Base-by-base conservation (phyloP, 805 yeast genomes). In the Ogataea chonburiensis region DNA sequence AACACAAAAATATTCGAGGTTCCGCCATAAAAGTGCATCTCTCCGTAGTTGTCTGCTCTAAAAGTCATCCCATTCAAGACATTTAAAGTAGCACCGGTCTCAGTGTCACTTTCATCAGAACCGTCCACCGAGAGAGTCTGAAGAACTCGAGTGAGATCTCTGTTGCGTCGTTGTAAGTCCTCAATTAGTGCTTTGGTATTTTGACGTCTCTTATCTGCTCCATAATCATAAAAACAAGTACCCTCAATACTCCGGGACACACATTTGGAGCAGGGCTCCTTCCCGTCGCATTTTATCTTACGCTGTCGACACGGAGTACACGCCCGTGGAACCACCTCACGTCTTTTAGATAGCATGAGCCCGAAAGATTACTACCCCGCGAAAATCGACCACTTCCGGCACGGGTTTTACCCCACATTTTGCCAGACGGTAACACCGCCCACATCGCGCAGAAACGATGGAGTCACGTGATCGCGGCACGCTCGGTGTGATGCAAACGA, bases 191-290 rank as follows among this genome's bases (percentile, higher is more conserved):
- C 24, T 17, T 24, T 31, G 12, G 28, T 31, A 13, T 31, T 31
- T 23, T 31, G 35, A 5, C 35, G 27, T 10, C 35, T n/a, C 12
- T 31, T 31, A 15, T 31, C 35, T 16, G 35, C 21, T 4, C 24
- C 24, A 17, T 19, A 31, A 17, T 31, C 35, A 17, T 23, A 31
- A 13, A 22, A 19, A 13, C 35, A 31, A 15, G n/a, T 20, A 3
- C 28, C 35, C 11, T 22, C 22, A 7, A 24, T 15, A 6, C n/a
- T 34, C 37, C 47, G 68, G 73, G 22, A 66, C 70, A 16, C 58
- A 61, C 18, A 31, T 12, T 22, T 31, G 7, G 35, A 13, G 12
- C 35, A 31, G 9, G 35, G 35, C 19, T 22, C 27, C 7, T n/a
- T 5, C 3, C 35, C 35, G 16, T 31, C 35, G n/a, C 35, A 31